A percentile compares a stretch with the other conserved stretches of the same genome.
phyloP scores from a whole-genome alignment of 2,329 filamentous ascomycete genomes.

The Pseudogymnoascus verrucosus region DNA sequence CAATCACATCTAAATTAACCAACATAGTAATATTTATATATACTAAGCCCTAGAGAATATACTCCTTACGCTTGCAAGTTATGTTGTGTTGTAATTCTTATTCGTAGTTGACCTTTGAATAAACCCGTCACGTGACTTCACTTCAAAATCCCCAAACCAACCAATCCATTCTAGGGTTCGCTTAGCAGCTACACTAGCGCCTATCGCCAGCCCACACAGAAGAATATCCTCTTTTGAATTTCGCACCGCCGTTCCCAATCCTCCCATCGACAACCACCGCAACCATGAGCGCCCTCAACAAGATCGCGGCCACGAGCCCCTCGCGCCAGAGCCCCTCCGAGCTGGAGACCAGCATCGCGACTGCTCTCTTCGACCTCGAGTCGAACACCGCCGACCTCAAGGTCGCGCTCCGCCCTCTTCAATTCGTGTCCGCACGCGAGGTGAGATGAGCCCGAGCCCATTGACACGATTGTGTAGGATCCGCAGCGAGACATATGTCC shows the following conservation, averaged over 20 bases:
- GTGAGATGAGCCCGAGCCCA: constrained; percentile 52
- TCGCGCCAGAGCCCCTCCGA: constrained; percentile 94
- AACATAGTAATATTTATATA: background rate
- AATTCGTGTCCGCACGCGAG: constrained; percentile 98
- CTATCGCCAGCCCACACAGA: background rate
- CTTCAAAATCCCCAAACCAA: background rate
- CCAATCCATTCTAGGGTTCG: background rate
- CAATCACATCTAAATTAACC: background rate
- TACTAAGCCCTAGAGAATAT: background rate
- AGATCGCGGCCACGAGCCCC: constrained; percentile 96
- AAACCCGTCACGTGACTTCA: background rate
- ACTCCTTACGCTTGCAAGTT: background rate
- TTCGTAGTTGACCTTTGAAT: background rate
- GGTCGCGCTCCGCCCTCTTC: constrained; percentile 89
- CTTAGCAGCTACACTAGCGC: background rate
- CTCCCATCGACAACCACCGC: constrained; percentile 27
- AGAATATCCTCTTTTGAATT: background rate
- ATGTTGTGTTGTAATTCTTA: background rate
- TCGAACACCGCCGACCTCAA: constrained; percentile 98
- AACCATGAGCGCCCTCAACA: constrained; percentile 76
- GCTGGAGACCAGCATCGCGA: constrained; percentile 94
- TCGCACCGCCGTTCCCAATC: constrained; percentile 1
- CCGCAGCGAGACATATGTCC: constrained; percentile 4
- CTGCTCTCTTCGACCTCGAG: constrained; percentile 98
- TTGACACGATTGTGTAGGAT: constrained; percentile 5